Evolutionary conservation across 2,329 filamentous ascomycete genomes (phyloP).

Genomic region (Rutstroemia sp.): DNA sequence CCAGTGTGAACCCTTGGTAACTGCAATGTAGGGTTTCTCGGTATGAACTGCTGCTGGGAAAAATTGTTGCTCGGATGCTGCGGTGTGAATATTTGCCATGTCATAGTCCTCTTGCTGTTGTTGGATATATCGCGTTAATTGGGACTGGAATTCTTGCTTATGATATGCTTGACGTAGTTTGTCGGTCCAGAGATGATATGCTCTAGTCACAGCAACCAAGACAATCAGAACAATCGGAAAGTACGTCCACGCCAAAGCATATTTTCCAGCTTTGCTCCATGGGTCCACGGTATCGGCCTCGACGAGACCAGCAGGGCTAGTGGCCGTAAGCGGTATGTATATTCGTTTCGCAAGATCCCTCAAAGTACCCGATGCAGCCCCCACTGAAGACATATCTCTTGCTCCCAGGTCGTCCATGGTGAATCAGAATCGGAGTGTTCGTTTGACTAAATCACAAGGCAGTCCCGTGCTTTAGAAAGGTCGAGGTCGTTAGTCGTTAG

Average conservation of each 20-base stretch:
- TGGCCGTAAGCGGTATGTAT: constrained; percentile 50
- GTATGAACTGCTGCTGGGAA: constrained; percentile 58
- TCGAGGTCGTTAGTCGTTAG: too few relatives aligned
- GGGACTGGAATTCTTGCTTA: constrained; percentile 69
- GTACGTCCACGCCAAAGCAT: constrained; percentile 81
- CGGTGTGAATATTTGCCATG: constrained; percentile 48
- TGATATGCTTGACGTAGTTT: constrained; percentile 85
- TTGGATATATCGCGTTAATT: constrained; percentile 49
- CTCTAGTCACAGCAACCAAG: constrained; percentile 59
- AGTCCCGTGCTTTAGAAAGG: background rate
- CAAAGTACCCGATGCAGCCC: constrained; percentile 23
- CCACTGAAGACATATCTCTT: constrained; percentile 13
- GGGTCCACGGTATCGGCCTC: constrained; percentile 65
- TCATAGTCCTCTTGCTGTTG: constrained; percentile 51
- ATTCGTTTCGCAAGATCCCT: constrained; percentile 39
- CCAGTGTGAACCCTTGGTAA: constrained; percentile 60
- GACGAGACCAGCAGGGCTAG: constrained; percentile 52
- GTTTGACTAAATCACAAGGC: background rate
- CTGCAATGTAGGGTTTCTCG: constrained; percentile 46
- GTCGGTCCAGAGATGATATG: constrained; percentile 89
- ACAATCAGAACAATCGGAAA: constrained; percentile 69
- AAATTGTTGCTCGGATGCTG: constrained; percentile 39
- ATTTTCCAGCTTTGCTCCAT: constrained; percentile 76
- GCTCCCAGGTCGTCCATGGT: background rate
- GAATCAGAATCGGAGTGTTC: background rate